Conservation (phyloP, 441 rosid species). For the Lepidium campestre region DNA sequence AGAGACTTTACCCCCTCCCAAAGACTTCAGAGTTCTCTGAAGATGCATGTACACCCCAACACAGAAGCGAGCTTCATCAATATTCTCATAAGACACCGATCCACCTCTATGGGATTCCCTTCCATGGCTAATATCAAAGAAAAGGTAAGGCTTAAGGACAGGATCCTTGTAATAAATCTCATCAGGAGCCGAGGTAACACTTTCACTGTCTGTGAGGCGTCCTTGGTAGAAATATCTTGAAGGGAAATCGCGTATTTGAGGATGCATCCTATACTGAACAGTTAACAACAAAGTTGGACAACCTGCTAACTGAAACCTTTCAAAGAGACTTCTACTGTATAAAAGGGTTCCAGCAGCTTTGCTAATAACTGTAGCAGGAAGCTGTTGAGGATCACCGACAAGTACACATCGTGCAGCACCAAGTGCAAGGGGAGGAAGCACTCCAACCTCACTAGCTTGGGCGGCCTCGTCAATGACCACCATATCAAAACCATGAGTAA, state of each 20-base stretch:
- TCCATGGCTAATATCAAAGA: slow-evolving; percentile 86
- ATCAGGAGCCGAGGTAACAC: slow-evolving; percentile 68
- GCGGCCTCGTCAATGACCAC: slow-evolving; percentile 99
- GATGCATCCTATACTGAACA: slow-evolving; percentile 98
- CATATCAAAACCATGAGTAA: slow-evolving; percentile 99
- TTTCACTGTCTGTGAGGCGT: slow-evolving; percentile 94
- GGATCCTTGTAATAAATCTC: slow-evolving; percentile 87
- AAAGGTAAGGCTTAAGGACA: slow-evolving; percentile 78
- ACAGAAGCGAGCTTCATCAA: slow-evolving; percentile 94
- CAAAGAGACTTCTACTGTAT: slow-evolving; percentile 96
- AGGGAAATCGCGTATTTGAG: slow-evolving; percentile 93
- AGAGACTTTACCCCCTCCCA: slow-evolving; percentile 63
- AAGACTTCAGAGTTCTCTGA: slow-evolving; percentile 66
- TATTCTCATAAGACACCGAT: slow-evolving; percentile 90
- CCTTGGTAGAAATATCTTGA: slow-evolving; percentile 95
- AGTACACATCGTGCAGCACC: slow-evolving; percentile 99
- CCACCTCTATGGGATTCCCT: slow-evolving; percentile 97
- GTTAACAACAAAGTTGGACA: slow-evolving; percentile 95
- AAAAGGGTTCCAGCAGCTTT: slow-evolving; percentile 95
- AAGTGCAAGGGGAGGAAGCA: slow-evolving; percentile 96
- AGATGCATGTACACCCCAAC: slow-evolving; percentile 87
- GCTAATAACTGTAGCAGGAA: slow-evolving; percentile 98
- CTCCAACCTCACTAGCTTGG: slow-evolving; percentile 95
- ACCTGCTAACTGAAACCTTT: slow-evolving; percentile 97
- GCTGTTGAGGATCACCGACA: slow-evolving; percentile 99